Percentiles rank a stretch among this genome's conserved stretches.
Evolutionary conservation across 345 rosid species (phyloP).

Genomic region (Hypericum perforatum): DNA sequence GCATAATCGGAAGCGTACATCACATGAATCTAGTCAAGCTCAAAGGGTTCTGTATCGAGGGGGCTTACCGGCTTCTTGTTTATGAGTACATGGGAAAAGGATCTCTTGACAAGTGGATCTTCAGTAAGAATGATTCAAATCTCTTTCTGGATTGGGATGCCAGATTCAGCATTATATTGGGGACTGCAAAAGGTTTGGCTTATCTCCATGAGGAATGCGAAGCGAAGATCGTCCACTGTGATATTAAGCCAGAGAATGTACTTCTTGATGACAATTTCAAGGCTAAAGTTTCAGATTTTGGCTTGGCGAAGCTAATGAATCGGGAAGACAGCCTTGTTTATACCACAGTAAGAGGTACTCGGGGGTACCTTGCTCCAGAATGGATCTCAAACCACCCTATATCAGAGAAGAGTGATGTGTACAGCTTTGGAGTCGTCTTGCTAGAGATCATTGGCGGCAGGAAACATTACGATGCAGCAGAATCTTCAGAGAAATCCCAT

Average conservation of each 20-base stretch:
- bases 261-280: slow-evolving; percentile 34
- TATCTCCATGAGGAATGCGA: slow-evolving; percentile 48
- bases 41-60: slow-evolving; percentile 47
- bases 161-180: slow-evolving; percentile 32
- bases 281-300: slow-evolving; percentile 46
- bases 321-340: slow-evolving; percentile 37
- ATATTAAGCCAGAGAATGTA: slow-evolving; percentile 43
- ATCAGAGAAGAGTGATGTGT: slow-evolving; percentile 47
- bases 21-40: slow-evolving; percentile 48
- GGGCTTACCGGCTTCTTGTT: slow-evolving; percentile 42
- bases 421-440: slow-evolving; percentile 44
- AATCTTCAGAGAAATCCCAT: slow-evolving; percentile 26
- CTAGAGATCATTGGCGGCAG: slow-evolving; percentile 52
- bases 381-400: slow-evolving; percentile 46
- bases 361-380: slow-evolving; percentile 62
- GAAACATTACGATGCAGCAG: slow-evolving; percentile 25
- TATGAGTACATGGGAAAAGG: slow-evolving; percentile 48
- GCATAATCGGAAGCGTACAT: slow-evolving; percentile 37
- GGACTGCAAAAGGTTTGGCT: slow-evolving; percentile 40
- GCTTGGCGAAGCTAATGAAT: slow-evolving; percentile 42
- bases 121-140: slow-evolving; percentile 20
- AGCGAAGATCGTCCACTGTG: slow-evolving; percentile 38
- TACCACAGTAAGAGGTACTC: slow-evolving; percentile 42
- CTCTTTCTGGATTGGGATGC: slow-evolving; percentile 30
- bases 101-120: slow-evolving; percentile 43